Evolutionary conservation across 2,329 filamentous ascomycete species (phyloP), one percentile per base, ranked within the genome.

Genomic region (Fusarium compactum): DNA sequence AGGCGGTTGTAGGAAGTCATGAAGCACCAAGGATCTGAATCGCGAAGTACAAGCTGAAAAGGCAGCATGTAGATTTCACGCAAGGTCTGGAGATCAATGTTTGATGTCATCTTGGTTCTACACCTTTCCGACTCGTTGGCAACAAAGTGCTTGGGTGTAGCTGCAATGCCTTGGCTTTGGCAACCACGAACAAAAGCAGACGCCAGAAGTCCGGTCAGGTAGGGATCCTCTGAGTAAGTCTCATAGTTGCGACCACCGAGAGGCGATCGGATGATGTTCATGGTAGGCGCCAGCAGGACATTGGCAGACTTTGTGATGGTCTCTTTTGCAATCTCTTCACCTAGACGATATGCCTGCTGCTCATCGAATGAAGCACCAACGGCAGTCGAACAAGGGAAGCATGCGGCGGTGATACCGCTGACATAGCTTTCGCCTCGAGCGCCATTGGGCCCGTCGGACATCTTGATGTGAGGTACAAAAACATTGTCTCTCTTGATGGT

Each of bases 1-100:
- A 63, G 40, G 2, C 60, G 60, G 1, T 63, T 63, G 4, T 63
- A 63, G 0, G 58, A 62, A 2, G 60, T 63, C 60, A 63, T 63
- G 32, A 63, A 54, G 8, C 60, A 63, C 60, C 60, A 63, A 1
- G 60, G 60, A 8, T 63, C 57, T 5, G 60, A 63, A 10, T 62
- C 41, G 2, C 57, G 57, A 38, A 63, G 45, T 0, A 63, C 57
- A 9, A 63, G 27, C 5, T 63, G 60, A 0, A 63, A 63, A 2
- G 57, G 60, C 8, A 63, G 27, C 60, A 63, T 54, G 10, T 62
- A 63, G 1, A 63, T 62, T 2, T 63, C 60, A 4, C 60, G 47
- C 9, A 63, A 10, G 0, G 60, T 63, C 15, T 62, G 57, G 8
- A 15, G 18, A 18, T 63, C 60, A 9, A 63, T 18, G 2, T 63